Evolutionary conservation across 768 basidiomycete species (phyloP).

Genomic region (Multifurca ochricompacta): DNA sequence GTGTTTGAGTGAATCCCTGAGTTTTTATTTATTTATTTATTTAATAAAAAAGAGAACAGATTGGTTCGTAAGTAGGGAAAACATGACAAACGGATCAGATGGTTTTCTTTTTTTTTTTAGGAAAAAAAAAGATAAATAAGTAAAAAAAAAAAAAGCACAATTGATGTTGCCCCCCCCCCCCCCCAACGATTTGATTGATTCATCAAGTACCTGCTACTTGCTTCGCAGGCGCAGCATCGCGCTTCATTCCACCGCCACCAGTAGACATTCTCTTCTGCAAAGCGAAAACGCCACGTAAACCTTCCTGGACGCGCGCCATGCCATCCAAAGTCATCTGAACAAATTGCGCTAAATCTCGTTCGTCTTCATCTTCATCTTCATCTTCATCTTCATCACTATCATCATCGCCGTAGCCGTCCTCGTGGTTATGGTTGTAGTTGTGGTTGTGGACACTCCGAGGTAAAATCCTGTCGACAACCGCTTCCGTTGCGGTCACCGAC

Average conservation of each 20-base stretch:
- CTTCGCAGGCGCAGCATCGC: neutral
- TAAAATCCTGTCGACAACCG: neutral
- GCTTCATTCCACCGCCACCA: neutral
- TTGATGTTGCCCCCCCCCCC: neutral
- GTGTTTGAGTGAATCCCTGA: no score
- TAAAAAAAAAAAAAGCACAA: neutral
- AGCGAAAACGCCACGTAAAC: conserved; percentile 14
- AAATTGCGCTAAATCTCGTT: conserved; percentile 10
- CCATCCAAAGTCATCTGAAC: conserved; percentile 16
- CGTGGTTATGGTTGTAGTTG: no score
- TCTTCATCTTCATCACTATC: no score
- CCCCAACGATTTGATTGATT: neutral
- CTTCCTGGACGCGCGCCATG: conserved; percentile 16
- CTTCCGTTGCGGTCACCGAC: conserved; percentile 1
- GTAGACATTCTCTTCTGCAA: conserved; percentile 7
- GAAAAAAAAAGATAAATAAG: neutral
- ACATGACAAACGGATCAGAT: no score
- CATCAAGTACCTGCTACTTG: conserved; percentile 7
- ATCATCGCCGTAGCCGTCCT: no score
- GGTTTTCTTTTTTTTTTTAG: no score
- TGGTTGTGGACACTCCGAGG: no score
- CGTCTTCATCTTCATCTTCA: conserved; percentile 11
- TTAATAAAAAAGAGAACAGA: no score
- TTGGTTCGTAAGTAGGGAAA: no score
- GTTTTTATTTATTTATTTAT: no score